Evolutionary conservation across 305 asterid genomes (phyloP), one percentile per base, ranked within the genome.

Genomic region (Fraxinus platypoda): DNA sequence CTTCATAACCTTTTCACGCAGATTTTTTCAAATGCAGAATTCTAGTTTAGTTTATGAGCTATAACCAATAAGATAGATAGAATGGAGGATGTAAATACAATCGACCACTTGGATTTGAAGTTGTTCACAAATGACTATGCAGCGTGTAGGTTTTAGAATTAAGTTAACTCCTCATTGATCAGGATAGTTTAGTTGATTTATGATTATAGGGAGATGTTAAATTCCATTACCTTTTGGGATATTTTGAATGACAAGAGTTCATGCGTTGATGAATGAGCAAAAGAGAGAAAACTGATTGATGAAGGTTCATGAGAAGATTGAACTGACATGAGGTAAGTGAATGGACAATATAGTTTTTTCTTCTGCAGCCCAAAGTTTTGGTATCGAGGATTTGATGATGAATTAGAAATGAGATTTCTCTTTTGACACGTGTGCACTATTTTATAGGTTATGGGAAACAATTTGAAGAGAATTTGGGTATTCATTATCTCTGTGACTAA

Each of bases 31-130:
- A 15, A 38, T 11, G 21, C 70, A 17, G 21, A 49, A 49, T 33
- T 72, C 68, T 31, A 74, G 38, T 74, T 52, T 49, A 68, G 74
- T 80, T 62, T 35, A 49, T 34, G 78, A 78, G 83, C 31, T 12
- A 46, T 31, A 38, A 66, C 19, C 15, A 68, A 25, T 76, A 43
- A 46, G 49, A 34, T 62, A 68, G 74, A 68, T 64, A 31, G 52
- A 34, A 15, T 17, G 15, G 35, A 8, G 72, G 43, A 62, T 12
- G 35, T 13, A 70, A 70, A 77, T 71, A 15, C 46, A 59, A 21
- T 62, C 64, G 34, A 59, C 73, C 6, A 21, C 66, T 3, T 19
- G 37, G 23, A 8, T 1, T 38, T 83, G 33, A 76, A 68, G 54
- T 76, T 11, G 13, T 43, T 26, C 23, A 4, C 13, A 25, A 75